Evolutionary conservation across 495 filamentous ascomycete genomes (phyloP).

Genomic region (Penicillium riverlandense): DNA sequence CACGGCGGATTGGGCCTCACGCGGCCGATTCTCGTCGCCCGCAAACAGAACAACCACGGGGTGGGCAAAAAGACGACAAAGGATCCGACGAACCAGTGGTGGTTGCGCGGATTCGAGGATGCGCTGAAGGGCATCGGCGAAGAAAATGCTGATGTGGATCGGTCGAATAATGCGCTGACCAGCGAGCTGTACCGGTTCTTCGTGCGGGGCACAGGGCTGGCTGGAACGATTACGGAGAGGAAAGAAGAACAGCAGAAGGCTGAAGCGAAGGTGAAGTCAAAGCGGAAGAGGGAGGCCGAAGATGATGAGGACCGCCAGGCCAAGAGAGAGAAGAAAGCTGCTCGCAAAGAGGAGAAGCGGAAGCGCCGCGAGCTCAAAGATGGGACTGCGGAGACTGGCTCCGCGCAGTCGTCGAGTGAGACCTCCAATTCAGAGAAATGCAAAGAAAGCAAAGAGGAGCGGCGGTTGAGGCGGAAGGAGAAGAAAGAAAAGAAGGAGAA

Average conservation of each 20-base stretch:
- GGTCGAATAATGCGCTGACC: conserved; percentile 29
- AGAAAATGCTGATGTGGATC: conserved; percentile 28
- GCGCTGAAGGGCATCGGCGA: conserved; percentile 57
- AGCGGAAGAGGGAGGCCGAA: conserved; percentile 9
- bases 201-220: conserved; percentile 63
- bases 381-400: conserved; percentile 15
- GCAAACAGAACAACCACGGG: conserved; percentile 61
- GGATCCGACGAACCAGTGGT: conserved; percentile 65
- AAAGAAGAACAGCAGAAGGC: background rate
- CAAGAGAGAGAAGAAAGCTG: conserved; percentile 14
- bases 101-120: conserved; percentile 74
- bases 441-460: conserved; percentile 23
- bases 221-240: conserved; percentile 52
- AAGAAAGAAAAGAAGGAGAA: conserved; percentile 24
- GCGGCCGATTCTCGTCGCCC: conserved; percentile 59
- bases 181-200: conserved; percentile 76
- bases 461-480: conserved; percentile 14
- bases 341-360: conserved; percentile 24
- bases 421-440: conserved; percentile 6
- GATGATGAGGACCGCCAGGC: conserved; percentile 4
- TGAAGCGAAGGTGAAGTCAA: conserved; percentile 17
- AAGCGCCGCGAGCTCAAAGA: conserved; percentile 33
- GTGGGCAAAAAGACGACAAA: conserved; percentile 62
- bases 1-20: conserved; percentile 58
- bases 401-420: conserved; percentile 11